phyloP scores from a whole-genome alignment of 805 yeast species.

The Candida oleophila region DNA sequence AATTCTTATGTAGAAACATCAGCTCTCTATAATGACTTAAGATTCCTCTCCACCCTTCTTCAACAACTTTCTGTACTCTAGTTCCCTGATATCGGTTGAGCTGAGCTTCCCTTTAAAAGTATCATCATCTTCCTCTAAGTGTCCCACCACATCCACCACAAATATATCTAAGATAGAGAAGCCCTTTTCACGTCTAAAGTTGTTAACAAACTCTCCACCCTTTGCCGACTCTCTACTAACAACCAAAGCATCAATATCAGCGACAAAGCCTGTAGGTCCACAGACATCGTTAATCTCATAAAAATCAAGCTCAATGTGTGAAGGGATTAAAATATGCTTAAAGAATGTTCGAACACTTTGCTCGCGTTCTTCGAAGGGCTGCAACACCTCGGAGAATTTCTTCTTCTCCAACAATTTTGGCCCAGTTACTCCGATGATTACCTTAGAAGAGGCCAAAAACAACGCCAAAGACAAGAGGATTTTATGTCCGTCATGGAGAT shows the following conservation, averaged over 20 bases:
- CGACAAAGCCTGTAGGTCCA: slow-evolving; percentile 86
- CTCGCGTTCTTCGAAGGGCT: slow-evolving; percentile 55
- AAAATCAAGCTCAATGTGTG: slow-evolving; percentile 47
- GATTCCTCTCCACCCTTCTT: too few relatives aligned
- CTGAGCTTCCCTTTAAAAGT: slow-evolving; percentile 74
- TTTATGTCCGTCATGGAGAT: slow-evolving; percentile 93
- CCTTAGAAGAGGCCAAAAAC: slow-evolving; percentile 50
- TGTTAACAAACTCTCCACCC: slow-evolving; percentile 77
- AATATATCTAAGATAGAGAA: slow-evolving; percentile 45
- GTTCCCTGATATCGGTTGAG: slow-evolving; percentile 72
- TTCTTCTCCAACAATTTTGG: slow-evolving; percentile 70
- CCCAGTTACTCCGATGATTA: slow-evolving; percentile 87
- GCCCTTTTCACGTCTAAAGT: slow-evolving; percentile 55
- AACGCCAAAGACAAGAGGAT: slow-evolving; percentile 73
- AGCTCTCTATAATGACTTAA: background rate
- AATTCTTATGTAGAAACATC: background rate
- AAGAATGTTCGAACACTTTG: slow-evolving; percentile 50
- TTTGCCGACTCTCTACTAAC: slow-evolving; percentile 75
- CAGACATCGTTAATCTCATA: slow-evolving; percentile 78
- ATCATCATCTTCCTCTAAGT: slow-evolving; percentile 39
- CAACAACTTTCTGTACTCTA: slow-evolving; percentile 9
- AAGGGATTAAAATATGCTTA: slow-evolving; percentile 35
- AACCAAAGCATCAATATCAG: slow-evolving; percentile 74
- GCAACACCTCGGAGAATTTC: slow-evolving; percentile 64
- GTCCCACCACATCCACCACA: slow-evolving; percentile 59